A percentile compares a stretch with the other conserved stretches of the same genome.
Conservation (phyloP, 2,329 filamentous ascomycete genomes). For the Aureobasidium leucospermi region DNA sequence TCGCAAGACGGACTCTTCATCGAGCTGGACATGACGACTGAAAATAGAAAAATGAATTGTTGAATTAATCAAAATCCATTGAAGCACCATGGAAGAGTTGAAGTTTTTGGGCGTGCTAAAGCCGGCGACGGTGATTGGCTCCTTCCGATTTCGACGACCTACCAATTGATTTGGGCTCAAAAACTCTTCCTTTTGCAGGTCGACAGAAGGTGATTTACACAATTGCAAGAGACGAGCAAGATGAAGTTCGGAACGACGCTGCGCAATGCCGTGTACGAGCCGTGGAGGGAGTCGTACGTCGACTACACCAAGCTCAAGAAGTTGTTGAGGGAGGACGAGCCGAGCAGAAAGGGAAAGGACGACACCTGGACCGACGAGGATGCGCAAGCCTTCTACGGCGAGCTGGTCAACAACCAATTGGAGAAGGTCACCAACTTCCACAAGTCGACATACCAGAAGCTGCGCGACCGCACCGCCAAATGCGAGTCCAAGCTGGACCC, state of each 20-base stretch:
- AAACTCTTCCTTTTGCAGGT: not conserved
- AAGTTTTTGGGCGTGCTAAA: not conserved
- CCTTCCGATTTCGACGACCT: no score
- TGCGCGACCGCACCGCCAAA: constrained; percentile 71
- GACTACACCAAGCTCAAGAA: constrained; percentile 91
- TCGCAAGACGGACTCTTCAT: not conserved
- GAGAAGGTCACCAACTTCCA: constrained; percentile 94
- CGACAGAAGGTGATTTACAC: not conserved
- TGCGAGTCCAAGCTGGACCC: constrained; percentile 59
- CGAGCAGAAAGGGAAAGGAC: constrained; percentile 45
- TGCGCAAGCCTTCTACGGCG: constrained; percentile 88
- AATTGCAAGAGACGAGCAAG: not conserved
- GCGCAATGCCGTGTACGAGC: constrained; percentile 67
- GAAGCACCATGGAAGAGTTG: not conserved
- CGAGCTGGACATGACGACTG: not conserved
- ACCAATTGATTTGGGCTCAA: not conserved
- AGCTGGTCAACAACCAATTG: constrained; percentile 87
- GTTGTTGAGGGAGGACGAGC: constrained; percentile 71
- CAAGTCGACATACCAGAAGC: constrained; percentile 67
- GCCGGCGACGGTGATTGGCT: constrained; percentile 1
- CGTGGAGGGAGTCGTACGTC: constrained; percentile 91
- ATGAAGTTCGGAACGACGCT: constrained; percentile 96
- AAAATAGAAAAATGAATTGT: not conserved
- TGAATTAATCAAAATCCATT: not conserved
- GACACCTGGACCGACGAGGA: constrained; percentile 85